Evolutionary conservation across 164 flowering plant species (phyloP).

Genomic region (Buxus sempervirens): DNA sequence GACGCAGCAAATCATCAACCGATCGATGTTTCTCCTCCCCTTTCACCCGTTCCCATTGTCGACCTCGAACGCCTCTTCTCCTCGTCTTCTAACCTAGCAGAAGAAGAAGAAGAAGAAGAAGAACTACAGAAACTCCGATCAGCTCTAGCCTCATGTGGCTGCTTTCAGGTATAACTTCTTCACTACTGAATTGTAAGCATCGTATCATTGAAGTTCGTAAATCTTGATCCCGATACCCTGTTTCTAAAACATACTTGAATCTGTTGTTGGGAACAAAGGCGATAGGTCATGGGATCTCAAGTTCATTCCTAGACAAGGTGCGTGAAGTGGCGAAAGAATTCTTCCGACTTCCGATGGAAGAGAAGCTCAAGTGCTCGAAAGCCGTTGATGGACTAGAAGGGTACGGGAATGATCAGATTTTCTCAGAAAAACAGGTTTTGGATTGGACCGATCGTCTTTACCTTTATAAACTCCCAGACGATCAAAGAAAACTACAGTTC

Average conservation of each 20-base stretch:
- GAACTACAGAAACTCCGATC: background rate
- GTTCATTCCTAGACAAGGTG: constrained; percentile 26
- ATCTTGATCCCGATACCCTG: too few species aligned
- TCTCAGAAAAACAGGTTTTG: constrained; percentile 32
- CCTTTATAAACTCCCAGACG: constrained; percentile 27
- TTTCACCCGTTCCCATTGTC: too few species aligned
- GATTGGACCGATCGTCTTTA: constrained; percentile 34
- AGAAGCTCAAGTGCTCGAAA: constrained; percentile 30
- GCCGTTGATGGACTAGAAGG: constrained; percentile 30
- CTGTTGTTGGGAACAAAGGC: constrained; percentile 15
- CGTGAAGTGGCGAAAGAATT: too few species aligned
- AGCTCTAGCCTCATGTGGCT: background rate
- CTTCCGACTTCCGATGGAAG: too few species aligned
- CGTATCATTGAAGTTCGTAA: too few species aligned
- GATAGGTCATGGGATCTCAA: constrained; percentile 27
- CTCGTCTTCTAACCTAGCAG: background rate
- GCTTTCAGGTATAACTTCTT: too few species aligned
- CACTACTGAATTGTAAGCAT: too few species aligned
- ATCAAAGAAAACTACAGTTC: constrained; percentile 21
- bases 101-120: background rate
- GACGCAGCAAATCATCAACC: too few species aligned
- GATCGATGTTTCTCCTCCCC: too few species aligned
- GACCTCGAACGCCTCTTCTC: too few species aligned
- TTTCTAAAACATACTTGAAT: background rate
- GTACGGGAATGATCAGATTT: constrained; percentile 35